Conservation (phyloP, 257 asterid species). For the Prunella vulgaris region DNA sequence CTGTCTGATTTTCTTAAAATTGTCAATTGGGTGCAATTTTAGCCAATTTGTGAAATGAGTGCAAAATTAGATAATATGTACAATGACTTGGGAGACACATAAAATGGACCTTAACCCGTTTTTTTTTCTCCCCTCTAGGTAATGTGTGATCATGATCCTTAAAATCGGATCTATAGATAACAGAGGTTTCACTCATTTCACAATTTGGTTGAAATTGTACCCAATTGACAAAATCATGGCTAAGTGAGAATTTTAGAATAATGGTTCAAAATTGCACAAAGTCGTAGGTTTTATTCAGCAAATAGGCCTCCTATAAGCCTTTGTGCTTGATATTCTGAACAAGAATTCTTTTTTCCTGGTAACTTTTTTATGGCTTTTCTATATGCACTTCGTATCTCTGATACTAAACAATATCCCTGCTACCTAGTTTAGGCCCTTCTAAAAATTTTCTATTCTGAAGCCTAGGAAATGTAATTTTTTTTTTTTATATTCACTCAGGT, state of each 20-base stretch:
- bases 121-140: background rate
- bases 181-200: background rate
- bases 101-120: too few relatives aligned
- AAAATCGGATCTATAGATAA: background rate
- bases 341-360: background rate
- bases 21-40: background rate
- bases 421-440: background rate
- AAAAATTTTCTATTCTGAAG: conserved; percentile 3
- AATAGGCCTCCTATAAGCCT: background rate
- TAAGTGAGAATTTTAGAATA: background rate
- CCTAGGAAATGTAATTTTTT: conserved; percentile 14
- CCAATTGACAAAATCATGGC: background rate
- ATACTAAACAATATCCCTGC: background rate
- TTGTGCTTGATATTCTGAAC: background rate
- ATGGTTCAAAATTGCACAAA: background rate
- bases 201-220: background rate
- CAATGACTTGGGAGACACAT: too few relatives aligned
- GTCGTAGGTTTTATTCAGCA: background rate
- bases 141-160: background rate
- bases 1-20: background rate
- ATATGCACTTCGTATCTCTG: background rate
- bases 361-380: background rate
- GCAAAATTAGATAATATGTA: background rate
- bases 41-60: background rate
- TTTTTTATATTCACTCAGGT: conserved; percentile 48